These are phyloP conservation scores for Hymenochaete sp. DNA, from an alignment of 1,284 basidiomycete species.

Conservation along the genomic window DNA sequence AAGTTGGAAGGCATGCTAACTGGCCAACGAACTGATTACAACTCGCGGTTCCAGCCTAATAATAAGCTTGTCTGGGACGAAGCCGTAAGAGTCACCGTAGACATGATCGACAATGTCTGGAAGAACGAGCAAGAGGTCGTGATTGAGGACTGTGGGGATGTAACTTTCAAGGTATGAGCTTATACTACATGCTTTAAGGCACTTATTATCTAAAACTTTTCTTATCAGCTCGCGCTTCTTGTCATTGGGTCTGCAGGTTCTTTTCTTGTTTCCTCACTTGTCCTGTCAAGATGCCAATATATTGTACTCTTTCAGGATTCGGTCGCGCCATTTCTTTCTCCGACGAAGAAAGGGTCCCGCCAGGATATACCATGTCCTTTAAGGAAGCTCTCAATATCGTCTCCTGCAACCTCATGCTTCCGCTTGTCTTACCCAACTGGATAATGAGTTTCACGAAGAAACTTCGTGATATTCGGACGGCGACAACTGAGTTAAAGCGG, in stretches of 20 bases:
- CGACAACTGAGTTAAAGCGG: constrained; percentile 12
- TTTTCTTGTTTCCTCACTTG: constrained; percentile 28
- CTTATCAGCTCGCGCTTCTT: constrained; percentile 19
- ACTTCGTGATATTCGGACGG: constrained; percentile 8
- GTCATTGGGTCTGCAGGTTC: constrained; percentile 33
- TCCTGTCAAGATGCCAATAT: constrained; percentile 24
- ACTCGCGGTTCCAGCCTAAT: constrained; percentile 26
- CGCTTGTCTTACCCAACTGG: constrained; percentile 14
- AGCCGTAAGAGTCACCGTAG: constrained; percentile 31
- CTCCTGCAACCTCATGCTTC: constrained; percentile 19
- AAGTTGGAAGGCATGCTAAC: neutral
- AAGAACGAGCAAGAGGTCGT: constrained; percentile 27
- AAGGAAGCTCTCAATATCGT: constrained; percentile 21
- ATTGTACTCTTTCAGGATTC: constrained; percentile 35
- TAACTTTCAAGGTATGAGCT: constrained; percentile 28
- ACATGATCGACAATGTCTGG: constrained; percentile 33
- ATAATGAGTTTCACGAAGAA: constrained; percentile 9
- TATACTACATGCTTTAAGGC: too few relatives aligned
- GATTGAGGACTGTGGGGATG: constrained; percentile 15
- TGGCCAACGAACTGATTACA: neutral
- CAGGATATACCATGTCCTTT: constrained; percentile 21
- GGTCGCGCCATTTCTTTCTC: constrained; percentile 26
- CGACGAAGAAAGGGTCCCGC: constrained; percentile 11
- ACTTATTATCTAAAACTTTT: neutral
- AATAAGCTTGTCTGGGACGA: constrained; percentile 38